Evolutionary conservation across 75 land plant genomes (phyloP).

Genomic region (Sequoiadendron giganteum): DNA sequence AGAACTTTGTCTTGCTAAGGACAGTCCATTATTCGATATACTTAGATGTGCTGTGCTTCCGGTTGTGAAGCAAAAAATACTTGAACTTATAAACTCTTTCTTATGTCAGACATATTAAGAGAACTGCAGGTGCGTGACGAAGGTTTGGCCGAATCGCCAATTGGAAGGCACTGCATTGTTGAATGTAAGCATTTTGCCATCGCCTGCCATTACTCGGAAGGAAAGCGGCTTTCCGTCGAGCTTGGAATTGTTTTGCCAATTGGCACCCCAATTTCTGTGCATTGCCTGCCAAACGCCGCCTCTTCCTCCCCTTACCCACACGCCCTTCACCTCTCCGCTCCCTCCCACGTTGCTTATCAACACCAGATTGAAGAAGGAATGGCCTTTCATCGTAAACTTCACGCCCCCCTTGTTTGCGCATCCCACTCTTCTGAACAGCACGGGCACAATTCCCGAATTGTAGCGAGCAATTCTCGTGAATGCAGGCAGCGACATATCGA

Average conservation of each 20-base stretch:
- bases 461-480: slow-evolving; percentile 13
- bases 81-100: too few species aligned
- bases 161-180: slow-evolving; percentile 34
- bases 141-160: slow-evolving; percentile 57
- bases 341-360: slow-evolving; percentile 41
- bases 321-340: slow-evolving; percentile 31
- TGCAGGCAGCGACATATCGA: slow-evolving; percentile 68
- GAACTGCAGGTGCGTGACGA: too few species aligned
- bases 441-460: slow-evolving; percentile 17
- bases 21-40: too few species aligned
- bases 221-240: slow-evolving; percentile 53
- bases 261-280: slow-evolving; percentile 62
- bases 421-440: slow-evolving; percentile 13
- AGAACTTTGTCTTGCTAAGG: too few species aligned
- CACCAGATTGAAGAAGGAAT: slow-evolving; percentile 50
- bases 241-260: slow-evolving; percentile 50
- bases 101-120: too few species aligned
- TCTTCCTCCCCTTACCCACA: slow-evolving; percentile 34
- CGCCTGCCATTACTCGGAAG: slow-evolving; percentile 44
- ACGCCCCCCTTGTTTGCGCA: slow-evolving; percentile 30
- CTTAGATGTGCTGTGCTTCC: too few species aligned
- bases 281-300: slow-evolving; percentile 33
- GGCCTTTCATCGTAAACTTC: slow-evolving; percentile 53
- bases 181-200: slow-evolving; percentile 27
- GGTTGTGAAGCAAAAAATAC: too few species aligned